Conservation (phyloP, 2,329 filamentous ascomycete genomes). For the Fusarium sp. region DNA sequence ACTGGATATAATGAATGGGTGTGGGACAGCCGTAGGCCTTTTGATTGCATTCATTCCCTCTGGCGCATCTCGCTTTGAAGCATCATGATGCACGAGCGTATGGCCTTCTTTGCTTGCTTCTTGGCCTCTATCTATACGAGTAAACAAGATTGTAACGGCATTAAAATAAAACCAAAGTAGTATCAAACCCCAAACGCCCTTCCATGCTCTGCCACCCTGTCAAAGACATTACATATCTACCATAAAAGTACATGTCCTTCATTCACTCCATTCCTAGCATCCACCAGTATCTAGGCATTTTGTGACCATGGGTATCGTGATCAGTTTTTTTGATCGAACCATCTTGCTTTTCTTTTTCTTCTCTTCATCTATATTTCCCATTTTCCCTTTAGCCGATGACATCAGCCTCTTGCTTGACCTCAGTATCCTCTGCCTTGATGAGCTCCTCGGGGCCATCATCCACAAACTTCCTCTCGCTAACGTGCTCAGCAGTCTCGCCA, state of each 20-base stretch:
- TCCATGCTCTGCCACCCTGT: slow-evolving; percentile 44
- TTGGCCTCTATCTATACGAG: slow-evolving; percentile 44
- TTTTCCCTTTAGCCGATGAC: slow-evolving; percentile 49
- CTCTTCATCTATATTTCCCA: slow-evolving; percentile 26
- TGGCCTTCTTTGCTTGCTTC: slow-evolving; percentile 28
- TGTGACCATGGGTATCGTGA: slow-evolving; percentile 36
- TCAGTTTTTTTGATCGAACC: slow-evolving; percentile 33
- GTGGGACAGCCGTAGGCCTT: slow-evolving; percentile 35
- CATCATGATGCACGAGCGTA: slow-evolving; percentile 35
- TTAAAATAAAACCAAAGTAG: slow-evolving; percentile 16
- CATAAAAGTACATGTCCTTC: slow-evolving; percentile 47
- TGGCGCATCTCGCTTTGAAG: slow-evolving; percentile 32
- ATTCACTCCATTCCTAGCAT: slow-evolving; percentile 31
- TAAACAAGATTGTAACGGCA: slow-evolving; percentile 35
- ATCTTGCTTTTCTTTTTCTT: slow-evolving; percentile 13
- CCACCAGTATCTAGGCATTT: slow-evolving; percentile 18
- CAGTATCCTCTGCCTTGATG: slow-evolving; percentile 68
- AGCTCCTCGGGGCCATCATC: slow-evolving; percentile 78
- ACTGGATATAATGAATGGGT: slow-evolving; percentile 1
- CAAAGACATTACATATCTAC: slow-evolving; percentile 45
- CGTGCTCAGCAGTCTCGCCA: slow-evolving; percentile 67
- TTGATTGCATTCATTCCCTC: slow-evolving; percentile 41
- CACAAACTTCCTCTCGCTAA: slow-evolving; percentile 90
- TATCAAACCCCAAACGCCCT: slow-evolving; percentile 43
- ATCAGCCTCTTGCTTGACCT: slow-evolving; percentile 54